A percentile compares a stretch with the other conserved stretches of the same genome.
Conservation (phyloP, 371 early-diverging fungal genomes). For the Massospora cicadina region DNA sequence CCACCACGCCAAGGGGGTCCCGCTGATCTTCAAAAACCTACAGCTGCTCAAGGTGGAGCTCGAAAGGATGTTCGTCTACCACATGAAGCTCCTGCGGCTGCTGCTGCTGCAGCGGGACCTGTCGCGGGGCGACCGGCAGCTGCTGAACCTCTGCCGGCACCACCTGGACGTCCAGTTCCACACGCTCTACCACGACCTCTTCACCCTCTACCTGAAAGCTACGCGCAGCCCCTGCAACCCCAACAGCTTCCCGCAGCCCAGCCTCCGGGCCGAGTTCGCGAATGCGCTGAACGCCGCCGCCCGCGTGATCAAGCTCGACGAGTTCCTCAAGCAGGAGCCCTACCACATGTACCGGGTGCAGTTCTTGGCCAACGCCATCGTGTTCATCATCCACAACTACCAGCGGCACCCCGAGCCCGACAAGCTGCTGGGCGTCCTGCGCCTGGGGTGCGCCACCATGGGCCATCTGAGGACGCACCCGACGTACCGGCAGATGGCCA, state of each 20-base stretch:
- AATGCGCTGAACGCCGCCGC: neutral
- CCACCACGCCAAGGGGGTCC: neutral
- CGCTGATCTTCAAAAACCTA: neutral
- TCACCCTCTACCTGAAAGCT: neutral
- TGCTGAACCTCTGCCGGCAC: neutral
- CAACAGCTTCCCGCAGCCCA: neutral
- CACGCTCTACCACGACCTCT: neutral
- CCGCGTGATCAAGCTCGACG: neutral
- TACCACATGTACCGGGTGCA: constrained; percentile 10
- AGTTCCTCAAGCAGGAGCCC: neutral
- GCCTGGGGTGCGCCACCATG: neutral
- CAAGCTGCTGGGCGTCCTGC: neutral
- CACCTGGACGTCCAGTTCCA: constrained; percentile 6
- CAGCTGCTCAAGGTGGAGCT: neutral
- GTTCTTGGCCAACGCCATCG: constrained; percentile 7
- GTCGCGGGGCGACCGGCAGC: no score
- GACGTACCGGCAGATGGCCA: constrained; percentile 1
- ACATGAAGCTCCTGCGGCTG: neutral
- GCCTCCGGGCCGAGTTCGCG: neutral
- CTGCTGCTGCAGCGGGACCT: neutral
- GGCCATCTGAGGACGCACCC: neutral
- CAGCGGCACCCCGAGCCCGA: neutral
- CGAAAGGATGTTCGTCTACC: neutral
- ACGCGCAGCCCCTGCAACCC: neutral
- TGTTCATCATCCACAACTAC: constrained; percentile 2